Percentiles rank a stretch among this genome's conserved stretches.
Conservation (phyloP, 306 rosid genomes). For the Vachellia pachyceras region DNA sequence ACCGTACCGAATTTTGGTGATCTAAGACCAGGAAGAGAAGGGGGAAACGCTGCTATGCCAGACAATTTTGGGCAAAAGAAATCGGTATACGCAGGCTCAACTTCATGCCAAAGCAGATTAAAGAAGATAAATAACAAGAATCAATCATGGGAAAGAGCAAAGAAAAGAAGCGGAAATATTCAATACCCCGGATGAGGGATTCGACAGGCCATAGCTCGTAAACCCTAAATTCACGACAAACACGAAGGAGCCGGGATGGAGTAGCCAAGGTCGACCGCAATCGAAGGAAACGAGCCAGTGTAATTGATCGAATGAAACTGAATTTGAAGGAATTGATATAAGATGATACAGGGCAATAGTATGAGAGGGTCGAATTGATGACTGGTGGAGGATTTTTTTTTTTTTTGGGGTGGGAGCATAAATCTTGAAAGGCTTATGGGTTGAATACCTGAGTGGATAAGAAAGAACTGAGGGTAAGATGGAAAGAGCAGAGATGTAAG, state of each 20-base stretch:
- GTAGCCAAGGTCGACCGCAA: constrained; percentile 38
- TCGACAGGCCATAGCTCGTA: not conserved
- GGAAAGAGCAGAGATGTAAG: constrained; percentile 14
- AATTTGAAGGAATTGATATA: constrained; percentile 9
- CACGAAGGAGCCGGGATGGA: constrained; percentile 45
- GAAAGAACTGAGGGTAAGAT: not conserved
- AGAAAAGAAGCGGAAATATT: constrained; percentile 23
- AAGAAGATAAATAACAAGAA: constrained; percentile 5
- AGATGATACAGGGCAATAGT: not conserved
- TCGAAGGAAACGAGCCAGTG: not conserved
- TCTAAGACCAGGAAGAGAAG: not conserved
- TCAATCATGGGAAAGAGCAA: constrained; percentile 30
- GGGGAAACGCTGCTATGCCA: not conserved
- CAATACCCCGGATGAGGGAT: not conserved
- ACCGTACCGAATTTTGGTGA: not conserved
- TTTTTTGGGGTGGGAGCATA: not conserved
- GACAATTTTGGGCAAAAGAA: not conserved
- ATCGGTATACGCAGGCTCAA: not conserved
- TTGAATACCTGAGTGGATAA: not conserved
- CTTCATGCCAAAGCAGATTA: constrained; percentile 11
- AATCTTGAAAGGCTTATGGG: not conserved
- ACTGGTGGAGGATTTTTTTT: too few relatives aligned
- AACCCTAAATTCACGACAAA: constrained; percentile 48
- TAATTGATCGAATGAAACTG: constrained; percentile 36
- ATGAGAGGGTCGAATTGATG: not conserved